These are phyloP conservation scores for Euphorbia corollata DNA, from an alignment of 441 rosid genomes.

Conservation along the genomic window DNA sequence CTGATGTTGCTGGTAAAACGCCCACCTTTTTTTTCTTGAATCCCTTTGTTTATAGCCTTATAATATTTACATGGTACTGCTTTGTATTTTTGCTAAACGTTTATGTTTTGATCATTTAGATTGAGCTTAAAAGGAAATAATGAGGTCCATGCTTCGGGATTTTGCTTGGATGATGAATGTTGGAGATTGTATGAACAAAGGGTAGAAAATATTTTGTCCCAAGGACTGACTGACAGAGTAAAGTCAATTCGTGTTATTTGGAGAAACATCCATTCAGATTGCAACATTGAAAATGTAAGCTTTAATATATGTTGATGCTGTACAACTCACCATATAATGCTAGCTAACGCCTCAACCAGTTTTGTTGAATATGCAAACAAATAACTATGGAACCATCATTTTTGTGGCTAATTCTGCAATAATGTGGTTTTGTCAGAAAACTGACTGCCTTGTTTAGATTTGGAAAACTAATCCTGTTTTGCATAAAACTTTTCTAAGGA, in stretches of 20 bases:
- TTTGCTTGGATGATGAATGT: constrained; percentile 84
- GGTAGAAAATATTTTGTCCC: constrained; percentile 52
- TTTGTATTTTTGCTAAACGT: constrained; percentile 12
- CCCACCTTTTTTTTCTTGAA: not conserved
- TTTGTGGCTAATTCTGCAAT: not conserved
- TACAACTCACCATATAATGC: not conserved
- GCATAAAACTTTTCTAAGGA: too few species aligned
- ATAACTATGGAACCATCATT: not conserved
- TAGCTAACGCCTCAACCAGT: not conserved
- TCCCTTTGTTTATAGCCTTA: not conserved
- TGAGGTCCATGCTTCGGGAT: constrained; percentile 43
- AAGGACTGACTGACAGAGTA: constrained; percentile 75
- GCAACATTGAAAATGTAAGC: constrained; percentile 56
- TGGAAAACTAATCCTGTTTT: too few species aligned
- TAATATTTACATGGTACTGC: constrained; percentile 1
- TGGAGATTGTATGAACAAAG: constrained; percentile 83
- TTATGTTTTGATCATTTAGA: constrained; percentile 34
- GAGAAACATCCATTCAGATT: constrained; percentile 56
- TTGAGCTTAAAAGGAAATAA: constrained; percentile 52
- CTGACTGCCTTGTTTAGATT: too few species aligned
- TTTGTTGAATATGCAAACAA: not conserved
- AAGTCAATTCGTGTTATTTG: constrained; percentile 68
- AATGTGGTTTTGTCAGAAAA: not conserved
- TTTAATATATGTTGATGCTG: not conserved
- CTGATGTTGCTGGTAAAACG: constrained; percentile 4